Base-by-base conservation (phyloP, 495 filamentous ascomycete genomes). In the Penicillium ochrochloron region DNA sequence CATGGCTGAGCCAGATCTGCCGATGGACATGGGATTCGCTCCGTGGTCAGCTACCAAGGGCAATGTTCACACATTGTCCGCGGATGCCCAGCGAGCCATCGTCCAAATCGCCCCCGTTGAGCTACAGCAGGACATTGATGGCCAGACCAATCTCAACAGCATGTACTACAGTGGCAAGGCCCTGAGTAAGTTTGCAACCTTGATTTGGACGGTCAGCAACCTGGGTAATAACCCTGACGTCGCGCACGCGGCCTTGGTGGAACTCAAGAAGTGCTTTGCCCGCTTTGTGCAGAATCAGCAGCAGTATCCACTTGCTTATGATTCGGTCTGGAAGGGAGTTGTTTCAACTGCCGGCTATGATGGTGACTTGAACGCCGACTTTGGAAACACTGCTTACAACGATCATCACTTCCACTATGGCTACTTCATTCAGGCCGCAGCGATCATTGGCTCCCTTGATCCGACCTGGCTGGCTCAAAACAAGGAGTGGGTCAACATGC, bases 91-190 rank as follows among this genome's bases (percentile, higher is more conserved):
- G 53, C 70, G 80, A 0, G 78, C 80, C 1, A 89, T 95, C 63
- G 76, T 79, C 27, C 75, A 76, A 33, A 81, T 86, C 5, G 89
- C 89, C 2, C 74, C 78, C 4, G 78, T 80, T 12, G 95, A 99
- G 74, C 74, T 96, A 0, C 76, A 82, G 10, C 86, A 96, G 72
- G 84, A 94, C 68, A 89, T 97, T 56, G 70, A 78, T 25, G 71
- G 74, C 6, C 90, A 96, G 71, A 88, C 87, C 5, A 84, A 95
- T 63, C 82, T 93, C 35, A 84, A 96, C 72, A 96, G 90, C 65
- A 96, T 97, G 90, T 99, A 99, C 76, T 99, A 91, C 72, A 89
- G 90, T 65, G 94, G 94, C 66, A 99, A 99, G 85, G 92, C 89
- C 0, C 78, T 97, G 10, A 91, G 90, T 66, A 97, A 97, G 70